phyloP scores from a whole-genome alignment of 176 grass and related monocot genomes.

The Guadua angustifolia region DNA sequence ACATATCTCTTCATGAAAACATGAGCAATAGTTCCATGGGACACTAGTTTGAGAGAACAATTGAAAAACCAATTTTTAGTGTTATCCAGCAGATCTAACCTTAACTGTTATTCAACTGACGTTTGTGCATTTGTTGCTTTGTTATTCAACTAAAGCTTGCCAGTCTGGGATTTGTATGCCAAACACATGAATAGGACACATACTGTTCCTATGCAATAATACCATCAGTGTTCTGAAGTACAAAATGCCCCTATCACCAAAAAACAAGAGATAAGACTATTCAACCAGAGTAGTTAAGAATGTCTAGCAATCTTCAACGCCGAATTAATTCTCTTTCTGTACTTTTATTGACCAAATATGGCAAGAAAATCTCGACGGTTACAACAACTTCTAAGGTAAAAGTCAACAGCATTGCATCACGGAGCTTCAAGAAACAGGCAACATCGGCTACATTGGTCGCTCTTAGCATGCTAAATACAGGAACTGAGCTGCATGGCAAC shows the following conservation, averaged over 20 bases:
- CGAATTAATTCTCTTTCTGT: not conserved
- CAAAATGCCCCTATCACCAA: not conserved
- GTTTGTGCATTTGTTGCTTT: not conserved
- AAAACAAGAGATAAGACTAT: not conserved
- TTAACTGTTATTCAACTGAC: not conserved
- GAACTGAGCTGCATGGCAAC: conserved; percentile 40
- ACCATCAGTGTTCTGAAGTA: not conserved
- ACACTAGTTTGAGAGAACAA: not conserved
- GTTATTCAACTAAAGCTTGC: not conserved
- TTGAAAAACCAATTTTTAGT: conserved; percentile 1
- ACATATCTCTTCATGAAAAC: not conserved
- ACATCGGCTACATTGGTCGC: not conserved
- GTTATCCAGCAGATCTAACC: not conserved
- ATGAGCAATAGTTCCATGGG: not conserved
- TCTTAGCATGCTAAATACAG: not conserved
- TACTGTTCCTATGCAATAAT: not conserved
- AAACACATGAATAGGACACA: not conserved
- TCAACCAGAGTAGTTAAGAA: not conserved
- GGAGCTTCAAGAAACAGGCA: not conserved
- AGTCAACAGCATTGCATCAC: conserved; percentile 5
- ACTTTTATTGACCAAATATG: conserved; percentile 12
- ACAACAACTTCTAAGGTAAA: not conserved
- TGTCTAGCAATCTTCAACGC: not conserved
- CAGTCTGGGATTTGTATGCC: not conserved
- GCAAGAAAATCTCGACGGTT: not conserved